Evolutionary conservation across 2,329 filamentous ascomycete species (phyloP).

Genomic region (Aspergillus sp.): DNA sequence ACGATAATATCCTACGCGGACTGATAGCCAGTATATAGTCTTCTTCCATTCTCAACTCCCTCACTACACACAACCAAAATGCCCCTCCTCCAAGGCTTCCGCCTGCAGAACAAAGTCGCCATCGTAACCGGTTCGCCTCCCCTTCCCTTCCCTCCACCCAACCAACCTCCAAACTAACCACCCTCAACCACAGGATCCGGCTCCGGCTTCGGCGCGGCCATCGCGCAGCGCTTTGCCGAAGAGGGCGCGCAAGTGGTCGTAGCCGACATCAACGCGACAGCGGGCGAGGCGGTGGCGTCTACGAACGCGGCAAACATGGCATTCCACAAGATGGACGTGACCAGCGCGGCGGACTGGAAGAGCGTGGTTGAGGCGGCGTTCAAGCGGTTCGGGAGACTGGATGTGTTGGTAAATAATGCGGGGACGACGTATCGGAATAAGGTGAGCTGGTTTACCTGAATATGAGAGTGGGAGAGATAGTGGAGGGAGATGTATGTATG

Average conservation of each 20-base stretch:
- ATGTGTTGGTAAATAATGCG: slow-evolving; percentile 41
- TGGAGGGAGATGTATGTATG: background rate
- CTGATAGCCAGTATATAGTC: no score
- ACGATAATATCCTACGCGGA: no score
- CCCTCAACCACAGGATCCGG: no score
- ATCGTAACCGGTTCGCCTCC: slow-evolving; percentile 34
- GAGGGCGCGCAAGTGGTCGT: slow-evolving; percentile 36
- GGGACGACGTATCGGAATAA: slow-evolving; percentile 35
- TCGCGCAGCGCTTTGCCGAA: slow-evolving; percentile 28
- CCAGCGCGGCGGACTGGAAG: slow-evolving; percentile 25
- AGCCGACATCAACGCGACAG: slow-evolving; percentile 32
- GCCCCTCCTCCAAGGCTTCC: slow-evolving; percentile 12
- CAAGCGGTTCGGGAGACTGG: slow-evolving; percentile 25
- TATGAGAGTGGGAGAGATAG: background rate
- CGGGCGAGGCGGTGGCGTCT: slow-evolving; percentile 23
- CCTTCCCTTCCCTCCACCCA: background rate
- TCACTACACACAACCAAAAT: slow-evolving; percentile 5
- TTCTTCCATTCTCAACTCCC: no score
- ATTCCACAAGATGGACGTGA: slow-evolving; percentile 29
- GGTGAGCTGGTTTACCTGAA: slow-evolving; percentile 15
- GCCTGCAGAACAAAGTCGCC: slow-evolving; percentile 37
- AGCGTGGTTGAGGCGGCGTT: slow-evolving; percentile 21
- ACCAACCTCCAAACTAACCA: background rate
- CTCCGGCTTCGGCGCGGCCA: slow-evolving; percentile 36
- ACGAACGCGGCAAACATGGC: slow-evolving; percentile 19